phyloP scores from a whole-genome alignment of 805 yeast species.

The Metschnikowia arizonensis region DNA sequence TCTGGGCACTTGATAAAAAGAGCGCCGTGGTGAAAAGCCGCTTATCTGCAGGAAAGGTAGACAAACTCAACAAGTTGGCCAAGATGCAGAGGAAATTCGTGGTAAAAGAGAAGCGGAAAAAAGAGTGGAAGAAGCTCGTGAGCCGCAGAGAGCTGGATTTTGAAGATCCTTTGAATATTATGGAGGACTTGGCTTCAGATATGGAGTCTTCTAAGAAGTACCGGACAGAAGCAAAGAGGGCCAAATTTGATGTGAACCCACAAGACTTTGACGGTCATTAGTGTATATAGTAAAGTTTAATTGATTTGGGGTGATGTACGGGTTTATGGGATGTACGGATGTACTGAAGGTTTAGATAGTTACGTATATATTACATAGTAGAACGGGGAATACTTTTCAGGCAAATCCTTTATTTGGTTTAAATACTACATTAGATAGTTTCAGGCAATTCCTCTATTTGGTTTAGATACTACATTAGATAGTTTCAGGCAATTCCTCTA shows the following conservation, averaged over 20 bases:
- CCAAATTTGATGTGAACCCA: constrained; percentile 23
- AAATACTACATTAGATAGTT: too few relatives aligned
- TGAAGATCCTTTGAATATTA: constrained; percentile 17
- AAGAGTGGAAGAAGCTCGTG: constrained; percentile 16
- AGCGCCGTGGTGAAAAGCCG: constrained; percentile 29
- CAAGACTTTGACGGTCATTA: constrained; percentile 16
- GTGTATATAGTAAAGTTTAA: too few relatives aligned
- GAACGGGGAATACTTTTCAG: too few relatives aligned
- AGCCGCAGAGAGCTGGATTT: constrained; percentile 14
- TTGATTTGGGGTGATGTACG: not conserved
- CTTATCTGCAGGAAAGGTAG: constrained; percentile 28
- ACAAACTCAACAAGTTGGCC: constrained; percentile 33
- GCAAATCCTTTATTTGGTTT: too few relatives aligned
- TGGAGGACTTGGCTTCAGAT: constrained; percentile 21
- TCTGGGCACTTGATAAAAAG: constrained; percentile 62
- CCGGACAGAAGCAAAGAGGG: constrained; percentile 28
- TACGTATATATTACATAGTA: too few relatives aligned
- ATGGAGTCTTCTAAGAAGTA: constrained; percentile 33
- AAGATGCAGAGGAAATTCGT: constrained; percentile 37
- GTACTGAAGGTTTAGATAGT: too few relatives aligned
- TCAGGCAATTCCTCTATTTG: too few relatives aligned
- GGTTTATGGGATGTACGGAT: not conserved
- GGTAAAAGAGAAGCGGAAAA: constrained; percentile 18
- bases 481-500: too few relatives aligned
- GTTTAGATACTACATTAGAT: too few relatives aligned